Evolutionary conservation across 768 basidiomycete species (phyloP).

Genomic region (Russula emetica): DNA sequence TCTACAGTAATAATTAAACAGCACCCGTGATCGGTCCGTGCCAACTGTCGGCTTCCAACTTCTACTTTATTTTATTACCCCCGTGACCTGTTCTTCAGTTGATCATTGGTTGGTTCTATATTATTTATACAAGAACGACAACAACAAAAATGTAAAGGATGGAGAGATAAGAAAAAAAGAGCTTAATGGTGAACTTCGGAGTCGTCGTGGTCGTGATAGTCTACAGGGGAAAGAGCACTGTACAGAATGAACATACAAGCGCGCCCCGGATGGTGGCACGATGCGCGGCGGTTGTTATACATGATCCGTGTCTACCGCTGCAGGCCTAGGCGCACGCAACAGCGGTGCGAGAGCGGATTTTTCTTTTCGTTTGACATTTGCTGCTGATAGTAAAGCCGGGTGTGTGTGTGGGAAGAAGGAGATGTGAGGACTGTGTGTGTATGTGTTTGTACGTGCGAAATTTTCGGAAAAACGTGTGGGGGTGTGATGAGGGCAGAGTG

Average conservation of each 20-base stretch:
- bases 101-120: neutral
- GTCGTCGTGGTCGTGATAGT: neutral
- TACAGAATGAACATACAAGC: neutral
- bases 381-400: neutral
- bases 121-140: neutral
- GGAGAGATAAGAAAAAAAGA: neutral
- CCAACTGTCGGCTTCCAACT: neutral
- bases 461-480: slow-evolving; percentile 20
- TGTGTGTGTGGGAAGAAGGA: neutral
- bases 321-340: slow-evolving; percentile 3
- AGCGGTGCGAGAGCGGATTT: slow-evolving; percentile 13
- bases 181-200: neutral
- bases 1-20: too few species aligned
- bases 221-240: neutral
- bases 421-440: neutral
- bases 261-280: neutral
- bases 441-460: neutral
- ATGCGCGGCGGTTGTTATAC: slow-evolving; percentile 9
- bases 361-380: neutral
- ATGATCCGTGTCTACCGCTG: slow-evolving; percentile 17
- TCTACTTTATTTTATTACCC: neutral
- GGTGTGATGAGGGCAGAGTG: neutral
- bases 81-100: neutral
- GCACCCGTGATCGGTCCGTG: neutral
- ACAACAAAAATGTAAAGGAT: neutral